phyloP scores from a whole-genome alignment of 495 filamentous ascomycete species.

The Xylaria venustula region DNA sequence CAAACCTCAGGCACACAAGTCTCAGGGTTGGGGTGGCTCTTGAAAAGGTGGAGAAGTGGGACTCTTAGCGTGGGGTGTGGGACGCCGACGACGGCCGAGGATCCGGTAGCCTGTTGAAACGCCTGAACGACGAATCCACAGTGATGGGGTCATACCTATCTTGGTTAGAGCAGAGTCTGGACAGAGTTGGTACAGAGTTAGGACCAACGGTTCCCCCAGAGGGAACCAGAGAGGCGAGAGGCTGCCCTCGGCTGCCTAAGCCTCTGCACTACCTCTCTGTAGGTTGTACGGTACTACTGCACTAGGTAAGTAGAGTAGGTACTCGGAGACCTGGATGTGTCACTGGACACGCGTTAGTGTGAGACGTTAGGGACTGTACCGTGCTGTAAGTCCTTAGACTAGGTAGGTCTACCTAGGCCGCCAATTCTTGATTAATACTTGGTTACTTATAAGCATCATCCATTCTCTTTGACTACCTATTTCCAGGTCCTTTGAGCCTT shows the following conservation, averaged over 20 bases:
- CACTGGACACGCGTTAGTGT: too few relatives aligned
- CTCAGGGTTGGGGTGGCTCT: too few relatives aligned
- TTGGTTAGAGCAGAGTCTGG: too few relatives aligned
- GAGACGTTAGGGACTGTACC: too few relatives aligned
- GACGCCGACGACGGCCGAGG: conserved; percentile 7
- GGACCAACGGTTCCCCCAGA: not conserved
- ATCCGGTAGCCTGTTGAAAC: not conserved
- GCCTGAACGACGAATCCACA: not conserved
- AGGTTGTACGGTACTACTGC: too few relatives aligned
- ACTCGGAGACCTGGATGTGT: too few relatives aligned
- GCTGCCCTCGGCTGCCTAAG: too few relatives aligned
- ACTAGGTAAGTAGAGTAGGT: not conserved
- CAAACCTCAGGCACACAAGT: too few relatives aligned
- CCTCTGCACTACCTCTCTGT: too few relatives aligned
- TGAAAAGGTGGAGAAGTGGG: too few relatives aligned
- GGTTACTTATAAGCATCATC: not conserved
- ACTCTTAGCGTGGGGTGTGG: not conserved
- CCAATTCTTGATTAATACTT: not conserved
- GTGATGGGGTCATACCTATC: not conserved
- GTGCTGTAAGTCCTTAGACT: too few relatives aligned
- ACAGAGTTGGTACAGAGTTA: too few relatives aligned
- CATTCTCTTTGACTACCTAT: not conserved
- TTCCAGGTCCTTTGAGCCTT: not conserved
- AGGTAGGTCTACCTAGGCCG: not conserved
- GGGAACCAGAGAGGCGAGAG: not conserved